Evolutionary conservation across 2,329 filamentous ascomycete species (phyloP), one percentile per base, ranked within the genome.

Genomic region (Leptographium galeiforme): DNA sequence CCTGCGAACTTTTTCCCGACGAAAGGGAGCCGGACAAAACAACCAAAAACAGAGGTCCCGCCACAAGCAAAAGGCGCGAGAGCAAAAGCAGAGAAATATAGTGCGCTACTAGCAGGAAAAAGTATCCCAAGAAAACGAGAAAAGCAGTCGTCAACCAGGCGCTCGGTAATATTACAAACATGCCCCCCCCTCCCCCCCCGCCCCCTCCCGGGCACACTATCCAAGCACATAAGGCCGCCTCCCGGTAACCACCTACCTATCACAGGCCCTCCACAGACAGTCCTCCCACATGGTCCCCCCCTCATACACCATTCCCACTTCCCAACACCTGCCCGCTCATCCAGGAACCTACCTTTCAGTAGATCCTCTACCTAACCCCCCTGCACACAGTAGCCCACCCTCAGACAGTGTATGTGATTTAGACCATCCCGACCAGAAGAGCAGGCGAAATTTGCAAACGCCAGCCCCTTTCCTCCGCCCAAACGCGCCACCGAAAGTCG

Each of bases 161-260:
- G 53, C 57, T 53, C 53, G n/a, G 11, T 58, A 58, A 55, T 57
- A 54, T 55, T 58, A 58, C 57, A 58, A 53, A 52, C 55, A 53
- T 52, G 40, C 48, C 50, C 48, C 44, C 40, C 47, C 44, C 11
- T 14, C 4, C 33, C 11, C 19, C n/a, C 14, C 14, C 32, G n/a
- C 32, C 19, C 34, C n/a, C n/a, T n/a, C 18, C 32, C 19, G n/a
- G 48, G 52, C 53, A 14, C 43, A 45, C 14, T 57, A 56, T 56
- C 56, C 53, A 55, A 57, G 34, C 54, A 33, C 25, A 32, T 6
- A 19, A 33, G 33, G 46, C 19, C 19, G 13, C 19, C 36, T 46
- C 48, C 34, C 25, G 8, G 8, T 40, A 44, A 43, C 18, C n/a
- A n/a, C 8, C 12, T 16, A 14, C 16, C 25, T 25, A 25, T 2